A percentile compares a stretch with the other conserved stretches of the same genome.
These are phyloP conservation scores for Neoarthrinium moseri DNA, from an alignment of 2,329 filamentous ascomycete genomes.

Conservation along the genomic window DNA sequence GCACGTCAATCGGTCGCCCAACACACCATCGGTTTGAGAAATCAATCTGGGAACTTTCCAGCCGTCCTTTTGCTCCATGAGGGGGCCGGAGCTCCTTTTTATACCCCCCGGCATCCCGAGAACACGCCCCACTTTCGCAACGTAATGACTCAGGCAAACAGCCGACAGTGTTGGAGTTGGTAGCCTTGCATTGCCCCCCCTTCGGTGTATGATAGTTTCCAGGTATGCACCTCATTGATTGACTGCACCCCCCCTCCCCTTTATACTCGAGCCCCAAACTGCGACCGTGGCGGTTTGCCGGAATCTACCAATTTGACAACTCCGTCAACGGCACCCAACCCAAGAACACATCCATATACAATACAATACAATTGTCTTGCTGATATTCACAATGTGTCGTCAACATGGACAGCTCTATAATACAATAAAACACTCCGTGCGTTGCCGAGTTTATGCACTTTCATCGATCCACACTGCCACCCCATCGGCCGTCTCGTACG, in stretches of 20 bases:
- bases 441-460: neutral
- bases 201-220: neutral
- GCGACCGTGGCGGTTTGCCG: neutral
- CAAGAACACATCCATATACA: neutral
- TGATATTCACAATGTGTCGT: constrained; percentile 2
- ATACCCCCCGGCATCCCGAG: constrained; percentile 24
- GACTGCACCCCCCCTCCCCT: too few species aligned
- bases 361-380: constrained; percentile 2
- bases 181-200: constrained; percentile 2
- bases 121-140: constrained; percentile 1
- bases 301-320: neutral
- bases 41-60: constrained; percentile 13
- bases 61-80: constrained; percentile 9
- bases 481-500: constrained; percentile 42
- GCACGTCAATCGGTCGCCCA: constrained; percentile 15
- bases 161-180: neutral
- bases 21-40: constrained; percentile 16
- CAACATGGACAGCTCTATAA: constrained; percentile 1
- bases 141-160: constrained; percentile 1
- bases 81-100: constrained; percentile 29
- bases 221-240: neutral
- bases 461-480: constrained; percentile 18
- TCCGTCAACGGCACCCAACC: neutral
- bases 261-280: neutral
- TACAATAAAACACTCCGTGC: neutral